Percentiles rank a stretch among this genome's conserved stretches.
Conservation (phyloP, 441 rosid species). For the Viola pubescens region DNA sequence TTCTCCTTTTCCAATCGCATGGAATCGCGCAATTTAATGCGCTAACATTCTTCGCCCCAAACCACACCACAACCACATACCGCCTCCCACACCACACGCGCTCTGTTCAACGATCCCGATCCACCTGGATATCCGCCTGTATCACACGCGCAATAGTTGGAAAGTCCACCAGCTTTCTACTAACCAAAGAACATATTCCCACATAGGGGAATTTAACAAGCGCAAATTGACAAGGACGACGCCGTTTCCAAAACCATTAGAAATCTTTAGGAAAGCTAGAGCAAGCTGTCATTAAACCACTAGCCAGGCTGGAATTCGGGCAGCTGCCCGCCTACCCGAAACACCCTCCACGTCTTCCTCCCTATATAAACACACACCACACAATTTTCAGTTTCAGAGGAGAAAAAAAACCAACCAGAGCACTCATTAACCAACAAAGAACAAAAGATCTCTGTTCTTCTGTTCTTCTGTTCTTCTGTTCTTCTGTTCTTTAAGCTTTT, state of each 20-base stretch:
- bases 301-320: slow-evolving; percentile 13
- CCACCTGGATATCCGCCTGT: neutral
- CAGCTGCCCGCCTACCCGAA: neutral
- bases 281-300: slow-evolving; percentile 12
- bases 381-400: too few relatives aligned
- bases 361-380: slow-evolving; percentile 11
- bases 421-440: neutral
- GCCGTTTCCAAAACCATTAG: neutral
- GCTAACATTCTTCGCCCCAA: neutral
- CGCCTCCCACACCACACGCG: neutral
- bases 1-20: neutral
- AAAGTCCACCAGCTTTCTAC: neutral
- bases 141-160: neutral
- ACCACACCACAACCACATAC: neutral
- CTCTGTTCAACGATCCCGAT: neutral
- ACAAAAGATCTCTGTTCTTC: neutral
- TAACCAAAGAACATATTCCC: neutral
- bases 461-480: too few relatives aligned
- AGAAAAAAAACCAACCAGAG: neutral
- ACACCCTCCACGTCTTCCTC: neutral
- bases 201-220: neutral
- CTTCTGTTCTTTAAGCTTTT: neutral
- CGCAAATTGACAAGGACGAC: neutral
- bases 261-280: neutral
- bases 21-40: slow-evolving; percentile 8